Evolutionary conservation across 805 yeast genomes (phyloP), one percentile per base, ranked within the genome.

Genomic region (Starmerella powellii): DNA sequence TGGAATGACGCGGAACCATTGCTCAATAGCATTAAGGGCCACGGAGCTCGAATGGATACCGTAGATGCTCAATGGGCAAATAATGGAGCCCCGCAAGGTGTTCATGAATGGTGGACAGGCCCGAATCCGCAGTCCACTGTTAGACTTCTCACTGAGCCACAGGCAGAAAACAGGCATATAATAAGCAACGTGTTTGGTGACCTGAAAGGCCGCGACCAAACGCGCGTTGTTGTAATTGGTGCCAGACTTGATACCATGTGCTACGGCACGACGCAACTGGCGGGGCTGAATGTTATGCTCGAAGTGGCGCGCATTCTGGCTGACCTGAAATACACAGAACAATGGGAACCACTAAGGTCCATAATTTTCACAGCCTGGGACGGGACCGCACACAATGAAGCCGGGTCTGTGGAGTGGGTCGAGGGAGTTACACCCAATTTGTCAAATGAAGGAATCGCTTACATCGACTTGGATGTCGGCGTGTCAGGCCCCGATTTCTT

Each of bases 281-380:
- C 93, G 3, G 93, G 94, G 1, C 77, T 91, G 1, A 75, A 79
- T 0, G 64, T 80, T 1, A 55, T 87, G 41, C 60, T 87, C 18
- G 88, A 87, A 48, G 61, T 87, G 44, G 74, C 82, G 8, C 73
- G 80, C 43, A 58, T 81, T 0, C 73, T 86, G 41, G 74, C 83
- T 17, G 67, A 73, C 21, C 63, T 86, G 59, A 76, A 73, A 45
- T 67, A 74, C 40, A 66, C 76, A 29, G 71, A 70, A 52, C 74
- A 77, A 46, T 87, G 96, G 96, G 65, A 67, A 35, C 96, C 97
- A 0, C 60, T 85, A 31, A 71, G 97, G 58, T 70, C 87, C 3
- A 77, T 87, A 12, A 78, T 79, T 55, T 86, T 87, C 62, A 74
- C 76, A 0, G 82, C 94, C 0, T 85, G 81, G 65, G 94, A 87